Percentiles rank a stretch among this genome's conserved stretches.
Evolutionary conservation across 192 early-diverging fungal species (phyloP).

Genomic region (Coemansia sp.): DNA sequence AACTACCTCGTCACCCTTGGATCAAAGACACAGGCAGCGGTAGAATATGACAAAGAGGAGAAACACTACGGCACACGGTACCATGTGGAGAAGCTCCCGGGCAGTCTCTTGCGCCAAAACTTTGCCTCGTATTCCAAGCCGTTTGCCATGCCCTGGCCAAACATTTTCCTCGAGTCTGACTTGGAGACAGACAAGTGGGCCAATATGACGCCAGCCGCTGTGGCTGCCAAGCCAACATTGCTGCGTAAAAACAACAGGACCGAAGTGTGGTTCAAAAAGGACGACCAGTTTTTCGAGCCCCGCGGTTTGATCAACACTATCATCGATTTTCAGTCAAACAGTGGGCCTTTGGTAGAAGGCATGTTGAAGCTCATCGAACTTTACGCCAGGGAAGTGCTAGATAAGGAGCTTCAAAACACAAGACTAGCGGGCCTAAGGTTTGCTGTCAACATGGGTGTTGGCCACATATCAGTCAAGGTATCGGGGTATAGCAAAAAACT

Average conservation of each 20-base stretch:
- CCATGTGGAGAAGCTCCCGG: not conserved
- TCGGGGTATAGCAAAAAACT: conserved; percentile 85
- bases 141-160: conserved; percentile 61
- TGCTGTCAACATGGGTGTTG: conserved; percentile 54
- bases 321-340: conserved; percentile 23
- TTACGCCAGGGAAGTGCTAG: conserved; percentile 66
- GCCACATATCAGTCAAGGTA: conserved; percentile 59
- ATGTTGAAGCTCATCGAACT: conserved; percentile 61
- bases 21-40: not conserved
- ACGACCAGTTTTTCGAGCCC: conserved; percentile 84
- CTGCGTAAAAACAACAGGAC: conserved; percentile 5
- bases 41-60: not conserved
- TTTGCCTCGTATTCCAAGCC: not conserved
- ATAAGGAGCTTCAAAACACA: conserved; percentile 77
- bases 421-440: conserved; percentile 69
- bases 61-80: not conserved
- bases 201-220: not conserved
- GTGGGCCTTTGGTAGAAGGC: conserved; percentile 57
- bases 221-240: conserved; percentile 5
- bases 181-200: conserved; percentile 58
- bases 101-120: not conserved
- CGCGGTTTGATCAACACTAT: conserved; percentile 67
- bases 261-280: conserved; percentile 89
- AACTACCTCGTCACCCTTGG: not conserved
- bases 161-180: conserved; percentile 74